A percentile compares a stretch with the other conserved stretches of the same genome.
These are phyloP conservation scores for Xylaria sp. DNA, from an alignment of 2,329 filamentous ascomycete species.

Conservation along the genomic window DNA sequence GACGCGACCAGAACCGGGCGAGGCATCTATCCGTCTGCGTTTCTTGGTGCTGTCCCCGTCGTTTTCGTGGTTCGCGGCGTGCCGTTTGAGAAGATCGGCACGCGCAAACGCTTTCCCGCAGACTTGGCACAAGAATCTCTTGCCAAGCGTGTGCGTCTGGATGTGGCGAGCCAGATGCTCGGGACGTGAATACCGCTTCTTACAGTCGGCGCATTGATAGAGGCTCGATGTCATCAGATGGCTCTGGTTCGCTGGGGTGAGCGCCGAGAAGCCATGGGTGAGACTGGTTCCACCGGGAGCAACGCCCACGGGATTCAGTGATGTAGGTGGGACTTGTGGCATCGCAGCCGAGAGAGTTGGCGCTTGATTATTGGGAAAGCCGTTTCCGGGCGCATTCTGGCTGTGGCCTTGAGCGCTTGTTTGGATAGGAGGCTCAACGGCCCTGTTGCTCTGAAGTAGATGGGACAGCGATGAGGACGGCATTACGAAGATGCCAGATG, in stretches of 20 bases:
- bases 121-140: constrained; percentile 51
- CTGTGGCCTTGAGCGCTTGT: constrained; percentile 6
- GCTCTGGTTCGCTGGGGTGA: constrained; percentile 36
- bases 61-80: constrained; percentile 63
- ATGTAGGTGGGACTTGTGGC: constrained; percentile 16
- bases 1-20: constrained; percentile 61
- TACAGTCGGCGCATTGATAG: constrained; percentile 65
- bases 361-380: constrained; percentile 19
- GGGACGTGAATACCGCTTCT: constrained; percentile 63
- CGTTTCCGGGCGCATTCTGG: constrained; percentile 12
- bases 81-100: constrained; percentile 65
- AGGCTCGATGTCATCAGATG: constrained; percentile 49
- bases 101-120: constrained; percentile 66
- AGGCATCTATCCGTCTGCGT: constrained; percentile 58
- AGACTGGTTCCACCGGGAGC: constrained; percentile 11
- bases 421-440: constrained; percentile 18
- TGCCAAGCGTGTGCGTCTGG: constrained; percentile 46
- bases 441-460: constrained; percentile 37
- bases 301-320: constrained; percentile 19
- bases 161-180: constrained; percentile 61
- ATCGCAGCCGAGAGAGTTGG: constrained; percentile 16
- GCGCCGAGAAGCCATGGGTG: constrained; percentile 10
- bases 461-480: constrained; percentile 38
- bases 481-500: constrained; percentile 26
- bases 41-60: constrained; percentile 59